These are phyloP conservation scores for Colletotrichum sp. DNA, from an alignment of 2,329 filamentous ascomycete species.

Conservation along the genomic window DNA sequence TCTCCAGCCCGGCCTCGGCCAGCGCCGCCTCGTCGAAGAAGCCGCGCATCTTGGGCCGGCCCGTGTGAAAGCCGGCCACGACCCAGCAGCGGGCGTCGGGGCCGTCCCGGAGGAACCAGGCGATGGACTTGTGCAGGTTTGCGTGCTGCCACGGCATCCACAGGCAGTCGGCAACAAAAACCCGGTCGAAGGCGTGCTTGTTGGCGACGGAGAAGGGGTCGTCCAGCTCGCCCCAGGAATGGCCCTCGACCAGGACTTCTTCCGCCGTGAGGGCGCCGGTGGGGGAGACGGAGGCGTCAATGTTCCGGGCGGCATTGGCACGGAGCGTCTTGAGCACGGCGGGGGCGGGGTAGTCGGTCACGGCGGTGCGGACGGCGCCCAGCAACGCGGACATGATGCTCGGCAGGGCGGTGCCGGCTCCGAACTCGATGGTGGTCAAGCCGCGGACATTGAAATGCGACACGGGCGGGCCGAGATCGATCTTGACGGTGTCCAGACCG, in stretches of 20 bases:
- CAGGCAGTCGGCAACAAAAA: conserved; percentile 75
- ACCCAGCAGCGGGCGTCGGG: conserved; percentile 61
- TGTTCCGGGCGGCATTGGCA: conserved; percentile 61
- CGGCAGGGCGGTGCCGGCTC: conserved; percentile 66
- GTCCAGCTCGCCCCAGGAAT: conserved; percentile 66
- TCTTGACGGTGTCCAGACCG: conserved; percentile 17
- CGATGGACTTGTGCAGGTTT: conserved; percentile 68
- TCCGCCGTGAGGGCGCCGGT: conserved; percentile 24
- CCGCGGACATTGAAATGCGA: conserved; percentile 53
- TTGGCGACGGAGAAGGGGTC: conserved; percentile 32
- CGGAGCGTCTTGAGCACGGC: conserved; percentile 64
- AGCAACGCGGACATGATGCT: conserved; percentile 54
- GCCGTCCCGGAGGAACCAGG: conserved; percentile 60
- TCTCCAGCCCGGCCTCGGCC: conserved; percentile 54
- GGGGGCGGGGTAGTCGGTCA: conserved; percentile 72
- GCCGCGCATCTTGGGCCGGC: conserved; percentile 65
- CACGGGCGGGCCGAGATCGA: conserved; percentile 10
- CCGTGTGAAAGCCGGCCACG: conserved; percentile 77
- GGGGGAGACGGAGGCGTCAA: conserved; percentile 39
- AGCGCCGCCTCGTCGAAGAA: conserved; percentile 65
- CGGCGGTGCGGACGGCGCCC: conserved; percentile 55
- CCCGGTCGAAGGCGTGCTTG: conserved; percentile 57
- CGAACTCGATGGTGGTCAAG: conserved; percentile 66
- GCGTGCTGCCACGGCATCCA: conserved; percentile 78
- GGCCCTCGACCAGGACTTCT: conserved; percentile 57